These are phyloP conservation scores for Colletotrichum sp. DNA, from an alignment of 2,329 filamentous ascomycete genomes.

Conservation along the genomic window DNA sequence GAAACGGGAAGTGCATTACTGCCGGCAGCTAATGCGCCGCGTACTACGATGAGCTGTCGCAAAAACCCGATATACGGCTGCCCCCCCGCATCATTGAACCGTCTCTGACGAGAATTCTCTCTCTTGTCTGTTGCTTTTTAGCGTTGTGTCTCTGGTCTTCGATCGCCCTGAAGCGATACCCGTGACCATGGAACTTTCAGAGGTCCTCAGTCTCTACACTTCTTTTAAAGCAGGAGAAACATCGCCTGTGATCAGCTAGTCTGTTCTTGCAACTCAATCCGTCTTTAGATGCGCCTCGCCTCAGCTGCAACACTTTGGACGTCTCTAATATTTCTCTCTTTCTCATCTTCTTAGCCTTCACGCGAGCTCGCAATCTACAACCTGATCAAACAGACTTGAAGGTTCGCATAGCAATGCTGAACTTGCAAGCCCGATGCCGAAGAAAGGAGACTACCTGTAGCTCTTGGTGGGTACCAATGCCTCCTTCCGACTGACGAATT, in stretches of 20 bases:
- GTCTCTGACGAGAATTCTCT: background rate
- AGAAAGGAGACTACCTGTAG: accelerated
- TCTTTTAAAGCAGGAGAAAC: background rate
- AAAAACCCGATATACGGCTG: background rate
- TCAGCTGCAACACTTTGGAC: accelerated
- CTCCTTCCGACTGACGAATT: background rate
- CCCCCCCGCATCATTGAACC: background rate
- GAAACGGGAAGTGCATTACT: background rate
- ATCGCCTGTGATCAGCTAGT: background rate
- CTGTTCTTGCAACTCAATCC: background rate
- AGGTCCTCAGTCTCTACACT: background rate
- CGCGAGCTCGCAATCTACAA: accelerated
- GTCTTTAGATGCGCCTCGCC: too few relatives aligned
- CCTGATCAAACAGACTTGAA: background rate
- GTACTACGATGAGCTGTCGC: accelerated
- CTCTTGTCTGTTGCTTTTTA: accelerated
- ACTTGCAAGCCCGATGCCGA: background rate
- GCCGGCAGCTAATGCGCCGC: background rate
- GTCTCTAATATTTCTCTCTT: background rate
- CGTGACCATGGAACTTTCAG: background rate
- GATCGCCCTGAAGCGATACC: accelerated
- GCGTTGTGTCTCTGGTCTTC: background rate
- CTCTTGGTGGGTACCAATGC: accelerated
- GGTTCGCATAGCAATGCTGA: background rate
- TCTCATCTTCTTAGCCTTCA: background rate